These are phyloP conservation scores for Coriolopsis trogii DNA, from an alignment of 1,284 basidiomycete genomes.

Conservation along the genomic window DNA sequence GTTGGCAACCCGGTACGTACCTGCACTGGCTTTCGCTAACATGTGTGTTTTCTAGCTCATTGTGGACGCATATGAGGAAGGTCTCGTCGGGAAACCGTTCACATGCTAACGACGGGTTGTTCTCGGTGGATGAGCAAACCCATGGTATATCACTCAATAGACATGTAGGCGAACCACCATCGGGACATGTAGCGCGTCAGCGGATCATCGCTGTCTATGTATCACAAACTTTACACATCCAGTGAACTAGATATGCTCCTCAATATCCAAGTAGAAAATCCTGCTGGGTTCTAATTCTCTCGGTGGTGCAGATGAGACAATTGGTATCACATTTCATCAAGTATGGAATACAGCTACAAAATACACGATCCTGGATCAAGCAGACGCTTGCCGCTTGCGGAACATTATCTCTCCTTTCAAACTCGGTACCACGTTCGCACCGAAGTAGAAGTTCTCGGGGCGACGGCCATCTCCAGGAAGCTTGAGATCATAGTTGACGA, in stretches of 20 bases:
- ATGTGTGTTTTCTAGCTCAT: slow-evolving; percentile 43
- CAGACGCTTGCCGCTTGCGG: slow-evolving; percentile 6
- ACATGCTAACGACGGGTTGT: slow-evolving; percentile 39
- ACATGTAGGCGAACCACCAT: too few species aligned
- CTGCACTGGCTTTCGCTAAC: neutral
- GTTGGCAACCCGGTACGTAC: slow-evolving; percentile 2
- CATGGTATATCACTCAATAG: too few species aligned
- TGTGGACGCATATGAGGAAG: slow-evolving; percentile 46
- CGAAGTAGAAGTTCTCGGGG: slow-evolving; percentile 7
- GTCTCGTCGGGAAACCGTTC: slow-evolving; percentile 53
- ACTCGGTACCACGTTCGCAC: neutral
- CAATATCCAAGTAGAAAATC: too few species aligned
- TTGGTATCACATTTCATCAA: too few species aligned
- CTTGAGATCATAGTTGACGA: slow-evolving; percentile 44
- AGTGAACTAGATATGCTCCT: too few species aligned
- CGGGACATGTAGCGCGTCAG: too few species aligned
- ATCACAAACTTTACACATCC: too few species aligned
- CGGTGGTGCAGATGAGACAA: too few species aligned
- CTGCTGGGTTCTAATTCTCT: too few species aligned
- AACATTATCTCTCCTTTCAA: slow-evolving; percentile 6
- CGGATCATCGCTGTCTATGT: too few species aligned
- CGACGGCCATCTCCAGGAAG: slow-evolving; percentile 2
- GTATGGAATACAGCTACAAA: too few species aligned
- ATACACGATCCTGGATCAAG: too few species aligned
- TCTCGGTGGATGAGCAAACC: neutral